Evolutionary conservation across 306 rosid species (phyloP), one percentile per base, ranked within the genome.

Genomic region (Fagus crenata): DNA sequence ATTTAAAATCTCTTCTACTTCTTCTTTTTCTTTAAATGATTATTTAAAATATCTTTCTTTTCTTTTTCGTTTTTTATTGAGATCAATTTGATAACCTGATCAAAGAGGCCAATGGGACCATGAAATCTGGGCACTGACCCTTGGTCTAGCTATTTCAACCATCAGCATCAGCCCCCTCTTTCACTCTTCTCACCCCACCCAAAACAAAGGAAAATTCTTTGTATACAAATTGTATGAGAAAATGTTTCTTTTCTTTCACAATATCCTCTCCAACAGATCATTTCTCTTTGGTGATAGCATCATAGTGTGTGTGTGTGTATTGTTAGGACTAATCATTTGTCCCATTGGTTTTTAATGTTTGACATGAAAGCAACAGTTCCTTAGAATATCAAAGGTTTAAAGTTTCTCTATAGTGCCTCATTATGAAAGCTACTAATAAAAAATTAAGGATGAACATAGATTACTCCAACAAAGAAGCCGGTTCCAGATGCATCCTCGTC

Each of bases 121-220:
- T 31, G 33, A 2, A 28, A 8, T 7, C 36, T 28, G 11, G 33
- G 13, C 0, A 28, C 1, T 31, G 65, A 58, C 35, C 37, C 65
- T 58, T 58, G 65, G 37, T 7, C 65, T 28, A 58, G 17, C 65
- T 58, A 28, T 11, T 58, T 58, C 65, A 58, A 58, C 65, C 65
- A 46, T 58, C 2, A 28, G 65, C 51, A 46, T 46, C 51, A 46
- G 4, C 65, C 4, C n/a, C 41, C 68, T 60, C 68, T n/a, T n/a
- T 7, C 13, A 37, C 41, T 1, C 18, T 33, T 4, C 41, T 13
- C 39, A 13, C 40, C n/a, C 65, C 33, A 61, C 68, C 39, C 68
- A 61, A 60, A 33, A 61, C 40, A 61, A 61, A 33, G n/a, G 68
- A 61, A 61, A 61, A 61, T 33, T 14, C 41, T 32, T 31, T 5